phyloP scores from a whole-genome alignment of 371 early-diverging fungal species.

The Apophysomyces variabilis region DNA sequence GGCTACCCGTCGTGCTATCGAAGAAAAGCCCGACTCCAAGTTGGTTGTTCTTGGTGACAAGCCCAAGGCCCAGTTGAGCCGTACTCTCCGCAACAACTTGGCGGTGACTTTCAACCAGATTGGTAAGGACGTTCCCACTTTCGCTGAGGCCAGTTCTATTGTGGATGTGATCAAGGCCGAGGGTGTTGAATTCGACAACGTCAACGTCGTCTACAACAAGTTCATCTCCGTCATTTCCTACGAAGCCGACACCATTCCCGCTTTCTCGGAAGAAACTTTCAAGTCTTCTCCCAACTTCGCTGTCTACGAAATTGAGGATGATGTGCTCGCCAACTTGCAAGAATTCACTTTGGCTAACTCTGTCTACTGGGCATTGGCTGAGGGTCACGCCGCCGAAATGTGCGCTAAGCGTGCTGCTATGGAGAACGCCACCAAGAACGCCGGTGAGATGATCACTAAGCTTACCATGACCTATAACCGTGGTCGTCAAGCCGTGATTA shows the following conservation, averaged over 20 bases:
- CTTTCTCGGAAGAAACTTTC: conserved; percentile 73
- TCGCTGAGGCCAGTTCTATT: conserved; percentile 85
- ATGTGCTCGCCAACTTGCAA: conserved; percentile 86
- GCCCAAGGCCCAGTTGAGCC: conserved; percentile 89
- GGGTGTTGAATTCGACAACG: conserved; percentile 72
- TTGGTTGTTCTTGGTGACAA: conserved; percentile 92
- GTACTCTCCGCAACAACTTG: conserved; percentile 77
- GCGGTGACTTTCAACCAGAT: conserved; percentile 87
- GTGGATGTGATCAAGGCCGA: conserved; percentile 77
- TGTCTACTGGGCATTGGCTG: conserved; percentile 94
- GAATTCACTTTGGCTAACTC: conserved; percentile 95
- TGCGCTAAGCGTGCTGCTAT: conserved; percentile 97
- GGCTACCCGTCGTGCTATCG: conserved; percentile 72
- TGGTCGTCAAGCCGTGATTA: conserved; percentile 96
- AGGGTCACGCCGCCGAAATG: conserved; percentile 98
- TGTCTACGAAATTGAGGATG: conserved; percentile 91
- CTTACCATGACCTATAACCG: conserved; percentile 91
- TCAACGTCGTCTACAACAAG: conserved; percentile 90
- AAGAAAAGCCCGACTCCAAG: conserved; percentile 54
- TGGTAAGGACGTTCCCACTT: conserved; percentile 90
- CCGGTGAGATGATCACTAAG: conserved; percentile 83
- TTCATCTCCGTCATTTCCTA: conserved; percentile 95
- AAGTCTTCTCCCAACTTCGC: conserved; percentile 85
- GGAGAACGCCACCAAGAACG: conserved; percentile 99
- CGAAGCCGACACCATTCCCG: conserved; percentile 75